phyloP scores from a whole-genome alignment of 495 filamentous ascomycete species.

The Lepraria neglecta region DNA sequence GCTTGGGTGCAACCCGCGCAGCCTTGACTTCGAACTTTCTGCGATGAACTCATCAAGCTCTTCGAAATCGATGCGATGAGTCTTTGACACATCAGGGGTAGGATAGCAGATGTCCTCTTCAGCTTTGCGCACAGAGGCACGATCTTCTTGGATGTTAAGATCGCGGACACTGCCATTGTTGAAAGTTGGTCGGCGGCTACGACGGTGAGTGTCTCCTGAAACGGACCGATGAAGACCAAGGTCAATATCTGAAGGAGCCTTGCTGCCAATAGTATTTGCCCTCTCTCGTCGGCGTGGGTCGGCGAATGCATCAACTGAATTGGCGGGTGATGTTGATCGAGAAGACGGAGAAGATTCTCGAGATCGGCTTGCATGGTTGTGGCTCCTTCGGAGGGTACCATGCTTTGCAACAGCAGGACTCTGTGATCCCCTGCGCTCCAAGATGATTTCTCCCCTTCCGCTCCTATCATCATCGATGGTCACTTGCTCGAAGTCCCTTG shows the following conservation, averaged over 20 bases:
- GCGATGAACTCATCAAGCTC: conserved; percentile 81
- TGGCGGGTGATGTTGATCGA: conserved; percentile 78
- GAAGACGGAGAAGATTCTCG: conserved; percentile 53
- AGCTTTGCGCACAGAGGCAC: conserved; percentile 40
- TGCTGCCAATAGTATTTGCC: conserved; percentile 58
- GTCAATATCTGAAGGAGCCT: conserved; percentile 50
- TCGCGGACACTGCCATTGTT: conserved; percentile 52
- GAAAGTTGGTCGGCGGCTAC: conserved; percentile 53
- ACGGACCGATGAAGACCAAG: conserved; percentile 62
- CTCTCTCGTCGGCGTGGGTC: conserved; percentile 63
- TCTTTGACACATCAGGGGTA: conserved; percentile 47
- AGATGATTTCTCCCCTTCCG: conserved; percentile 34
- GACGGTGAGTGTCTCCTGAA: conserved; percentile 59
- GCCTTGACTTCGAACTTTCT: conserved; percentile 42
- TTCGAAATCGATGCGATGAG: conserved; percentile 73
- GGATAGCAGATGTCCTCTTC: conserved; percentile 87
- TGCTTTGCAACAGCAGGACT: conserved; percentile 26
- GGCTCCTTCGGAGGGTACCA: conserved; percentile 23
- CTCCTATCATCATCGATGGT: conserved; percentile 72
- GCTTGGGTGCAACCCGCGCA: conserved; percentile 36
- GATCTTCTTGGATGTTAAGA: conserved; percentile 38
- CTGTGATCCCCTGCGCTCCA: conserved; percentile 29
- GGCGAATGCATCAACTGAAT: conserved; percentile 96
- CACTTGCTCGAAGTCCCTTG: conserved; percentile 73
- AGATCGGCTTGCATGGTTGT: conserved; percentile 30